Conservation (phyloP, 2,329 filamentous ascomycete genomes). For the Eutypella sp. region DNA sequence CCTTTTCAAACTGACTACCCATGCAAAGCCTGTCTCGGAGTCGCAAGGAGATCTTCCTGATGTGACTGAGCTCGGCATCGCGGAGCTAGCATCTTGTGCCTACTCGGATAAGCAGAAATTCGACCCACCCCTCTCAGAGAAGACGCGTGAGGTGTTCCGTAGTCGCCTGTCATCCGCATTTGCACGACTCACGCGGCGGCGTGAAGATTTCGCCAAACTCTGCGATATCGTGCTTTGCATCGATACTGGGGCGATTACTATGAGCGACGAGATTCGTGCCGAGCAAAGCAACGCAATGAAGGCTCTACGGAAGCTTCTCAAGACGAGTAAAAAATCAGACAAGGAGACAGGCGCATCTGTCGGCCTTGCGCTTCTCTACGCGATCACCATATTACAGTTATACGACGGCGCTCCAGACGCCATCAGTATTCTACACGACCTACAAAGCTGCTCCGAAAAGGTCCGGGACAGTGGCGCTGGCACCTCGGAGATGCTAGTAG, state of each 20-base stretch:
- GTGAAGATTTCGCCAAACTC: slow-evolving; percentile 48
- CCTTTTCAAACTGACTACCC: slow-evolving; percentile 46
- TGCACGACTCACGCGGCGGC: slow-evolving; percentile 50
- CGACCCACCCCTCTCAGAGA: slow-evolving; percentile 43
- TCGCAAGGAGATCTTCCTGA: slow-evolving; percentile 29
- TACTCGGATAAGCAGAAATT: slow-evolving; percentile 45
- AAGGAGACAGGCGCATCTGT: slow-evolving; percentile 40
- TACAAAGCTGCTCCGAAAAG: slow-evolving; percentile 70
- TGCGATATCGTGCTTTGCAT: slow-evolving; percentile 52
- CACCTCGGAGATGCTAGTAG: slow-evolving; percentile 69
- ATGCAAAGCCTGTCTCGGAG: slow-evolving; percentile 25
- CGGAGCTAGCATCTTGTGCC: slow-evolving; percentile 49
- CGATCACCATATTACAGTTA: slow-evolving; percentile 78
- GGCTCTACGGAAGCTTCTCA: slow-evolving; percentile 49
- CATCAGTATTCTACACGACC: slow-evolving; percentile 73
- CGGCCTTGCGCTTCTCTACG: slow-evolving; percentile 75
- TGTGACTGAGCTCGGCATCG: slow-evolving; percentile 38
- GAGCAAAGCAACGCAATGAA: slow-evolving; percentile 48
- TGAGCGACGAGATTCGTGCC: slow-evolving; percentile 50
- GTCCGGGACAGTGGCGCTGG: slow-evolving; percentile 53
- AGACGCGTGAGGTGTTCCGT: slow-evolving; percentile 50
- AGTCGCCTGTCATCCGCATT: slow-evolving; percentile 54
- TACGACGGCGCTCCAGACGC: slow-evolving; percentile 89
- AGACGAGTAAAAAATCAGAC: slow-evolving; percentile 29
- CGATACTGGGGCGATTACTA: slow-evolving; percentile 45